phyloP scores from a whole-genome alignment of 2,329 filamentous ascomycete species.

The Ilyonectria sp. region DNA sequence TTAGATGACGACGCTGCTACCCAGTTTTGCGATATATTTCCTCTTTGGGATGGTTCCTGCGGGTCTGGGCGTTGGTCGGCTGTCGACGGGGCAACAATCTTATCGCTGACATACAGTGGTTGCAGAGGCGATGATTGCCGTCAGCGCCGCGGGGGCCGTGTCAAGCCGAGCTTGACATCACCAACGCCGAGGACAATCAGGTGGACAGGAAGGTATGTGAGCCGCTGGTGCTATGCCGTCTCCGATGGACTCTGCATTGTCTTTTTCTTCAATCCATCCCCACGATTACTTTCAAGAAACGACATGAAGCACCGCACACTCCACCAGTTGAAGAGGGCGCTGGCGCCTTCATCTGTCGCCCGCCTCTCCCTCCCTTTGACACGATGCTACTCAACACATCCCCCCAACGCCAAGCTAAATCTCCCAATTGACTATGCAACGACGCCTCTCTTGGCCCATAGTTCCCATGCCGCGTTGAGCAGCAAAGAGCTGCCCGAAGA shows the following conservation, averaged over 20 bases:
- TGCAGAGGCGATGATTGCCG: constrained; percentile 46
- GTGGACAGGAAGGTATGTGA: constrained; percentile 41
- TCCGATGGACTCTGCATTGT: constrained; percentile 29
- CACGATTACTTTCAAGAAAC: constrained; percentile 26
- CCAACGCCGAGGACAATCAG: constrained; percentile 48
- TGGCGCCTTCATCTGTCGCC: constrained; percentile 39
- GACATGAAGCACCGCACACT: constrained; percentile 54
- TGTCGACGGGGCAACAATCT: constrained; percentile 62
- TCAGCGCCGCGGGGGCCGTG: constrained; percentile 53
- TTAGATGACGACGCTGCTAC: constrained; percentile 35
- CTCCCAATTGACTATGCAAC: constrained; percentile 88
- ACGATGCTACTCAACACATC: constrained; percentile 68
- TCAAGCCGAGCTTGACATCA: constrained; percentile 56
- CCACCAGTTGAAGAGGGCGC: constrained; percentile 50
- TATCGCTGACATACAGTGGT: constrained; percentile 43
- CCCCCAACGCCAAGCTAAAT: constrained; percentile 80
- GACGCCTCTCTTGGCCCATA: constrained; percentile 86
- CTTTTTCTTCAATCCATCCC: constrained; percentile 23
- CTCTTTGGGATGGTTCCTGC: constrained; percentile 43
- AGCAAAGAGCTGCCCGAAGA: constrained; percentile 80
- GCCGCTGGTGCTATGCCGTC: constrained; percentile 37
- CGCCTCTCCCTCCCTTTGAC: constrained; percentile 39
- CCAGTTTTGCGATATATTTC: constrained; percentile 38
- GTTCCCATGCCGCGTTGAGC: constrained; percentile 77
- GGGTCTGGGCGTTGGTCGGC: constrained; percentile 28